A percentile compares a stretch with the other conserved stretches of the same genome.
Evolutionary conservation across 2,329 filamentous ascomycete genomes (phyloP).

Genomic region (Colletotrichum melonis): DNA sequence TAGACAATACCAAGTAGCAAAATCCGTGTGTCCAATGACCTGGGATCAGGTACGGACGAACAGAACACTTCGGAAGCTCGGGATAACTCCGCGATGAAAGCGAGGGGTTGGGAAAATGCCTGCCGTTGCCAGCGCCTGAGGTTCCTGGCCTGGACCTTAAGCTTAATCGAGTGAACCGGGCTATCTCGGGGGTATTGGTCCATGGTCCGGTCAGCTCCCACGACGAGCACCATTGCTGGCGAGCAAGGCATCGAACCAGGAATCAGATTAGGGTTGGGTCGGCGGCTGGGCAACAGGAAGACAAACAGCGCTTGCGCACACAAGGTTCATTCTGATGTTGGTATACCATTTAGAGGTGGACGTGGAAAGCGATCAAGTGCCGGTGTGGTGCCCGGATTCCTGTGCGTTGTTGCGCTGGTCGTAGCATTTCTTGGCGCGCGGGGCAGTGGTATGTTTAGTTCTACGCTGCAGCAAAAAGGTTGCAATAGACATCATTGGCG

Average conservation of each 20-base stretch:
- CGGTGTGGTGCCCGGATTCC: neutral
- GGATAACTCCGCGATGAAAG: neutral
- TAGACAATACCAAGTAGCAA: neutral
- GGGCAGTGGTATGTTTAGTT: conserved; percentile 14
- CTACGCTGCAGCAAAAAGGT: neutral
- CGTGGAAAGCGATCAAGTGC: neutral
- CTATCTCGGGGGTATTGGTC: neutral
- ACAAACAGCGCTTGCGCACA: neutral
- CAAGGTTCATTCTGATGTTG: neutral
- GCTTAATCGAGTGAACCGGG: neutral
- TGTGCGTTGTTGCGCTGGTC: conserved; percentile 12
- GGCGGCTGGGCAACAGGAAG: conserved; percentile 6
- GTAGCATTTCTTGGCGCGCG: conserved; percentile 22
- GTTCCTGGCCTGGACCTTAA: neutral
- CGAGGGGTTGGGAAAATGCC: neutral
- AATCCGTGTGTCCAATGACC: no score
- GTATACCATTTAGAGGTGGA: neutral
- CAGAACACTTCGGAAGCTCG: neutral
- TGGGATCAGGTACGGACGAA: no score
- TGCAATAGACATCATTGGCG: conserved; percentile 2
- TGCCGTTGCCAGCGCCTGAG: neutral
- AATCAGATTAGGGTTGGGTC: neutral
- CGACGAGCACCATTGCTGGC: neutral
- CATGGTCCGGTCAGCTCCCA: neutral
- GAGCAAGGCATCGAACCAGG: neutral